A percentile compares a stretch with the other conserved stretches of the same genome.
Evolutionary conservation across 202 grass and related monocot species (phyloP).

Genomic region (Setaria italica): DNA sequence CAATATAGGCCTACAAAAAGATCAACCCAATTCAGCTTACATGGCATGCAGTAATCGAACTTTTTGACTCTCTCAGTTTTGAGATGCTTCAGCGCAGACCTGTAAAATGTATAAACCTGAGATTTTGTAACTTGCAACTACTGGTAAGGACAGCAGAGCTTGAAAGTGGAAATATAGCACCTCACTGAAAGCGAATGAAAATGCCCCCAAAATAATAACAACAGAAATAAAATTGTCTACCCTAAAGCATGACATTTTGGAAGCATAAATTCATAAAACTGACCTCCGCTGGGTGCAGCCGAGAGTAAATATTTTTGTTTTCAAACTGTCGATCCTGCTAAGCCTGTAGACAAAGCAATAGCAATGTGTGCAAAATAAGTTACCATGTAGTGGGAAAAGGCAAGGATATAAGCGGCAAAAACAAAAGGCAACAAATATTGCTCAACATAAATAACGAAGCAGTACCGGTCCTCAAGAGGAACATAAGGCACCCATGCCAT

Average conservation of each 20-base stretch:
- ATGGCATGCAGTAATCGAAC: slow-evolving; percentile 96
- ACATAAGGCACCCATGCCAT: slow-evolving; percentile 98
- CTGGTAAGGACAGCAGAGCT: slow-evolving; percentile 1
- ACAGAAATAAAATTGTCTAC: slow-evolving; percentile 6
- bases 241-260: neutral
- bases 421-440: slow-evolving; percentile 33
- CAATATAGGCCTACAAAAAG: slow-evolving; percentile 13
- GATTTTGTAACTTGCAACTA: slow-evolving; percentile 35
- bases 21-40: slow-evolving; percentile 57
- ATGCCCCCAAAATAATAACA: slow-evolving; percentile 28
- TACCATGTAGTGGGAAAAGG: neutral
- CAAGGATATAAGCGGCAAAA: slow-evolving; percentile 7
- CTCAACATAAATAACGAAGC: slow-evolving; percentile 24
- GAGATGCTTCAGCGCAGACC: slow-evolving; percentile 79
- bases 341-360: slow-evolving; percentile 56
- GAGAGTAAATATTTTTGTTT: slow-evolving; percentile 86
- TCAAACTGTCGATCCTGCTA: slow-evolving; percentile 67
- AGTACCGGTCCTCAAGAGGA: slow-evolving; percentile 78
- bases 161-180: neutral
- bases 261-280: slow-evolving; percentile 32
- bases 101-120: slow-evolving; percentile 44
- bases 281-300: slow-evolving; percentile 88
- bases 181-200: neutral
- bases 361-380: slow-evolving; percentile 26
- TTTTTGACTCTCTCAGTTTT: slow-evolving; percentile 82